These are phyloP conservation scores for Pyrenula massariospora DNA, from an alignment of 495 filamentous ascomycete species.

Conservation along the genomic window DNA sequence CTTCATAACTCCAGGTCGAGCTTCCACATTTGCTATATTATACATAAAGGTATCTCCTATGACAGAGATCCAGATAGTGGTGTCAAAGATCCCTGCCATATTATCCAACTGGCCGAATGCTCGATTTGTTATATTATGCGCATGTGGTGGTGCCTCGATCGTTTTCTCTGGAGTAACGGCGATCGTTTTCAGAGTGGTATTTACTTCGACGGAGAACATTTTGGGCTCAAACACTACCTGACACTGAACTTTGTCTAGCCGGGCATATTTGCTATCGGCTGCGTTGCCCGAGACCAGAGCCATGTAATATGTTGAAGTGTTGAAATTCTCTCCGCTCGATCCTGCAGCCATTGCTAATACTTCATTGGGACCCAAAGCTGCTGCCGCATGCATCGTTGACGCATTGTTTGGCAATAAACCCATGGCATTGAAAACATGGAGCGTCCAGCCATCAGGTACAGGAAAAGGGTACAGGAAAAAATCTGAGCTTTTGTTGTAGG, in stretches of 20 bases:
- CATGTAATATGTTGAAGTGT: not conserved
- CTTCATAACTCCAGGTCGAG: not conserved
- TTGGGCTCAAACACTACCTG: not conserved
- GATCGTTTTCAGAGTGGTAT: not conserved
- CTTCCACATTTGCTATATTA: not conserved
- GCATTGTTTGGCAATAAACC: not conserved
- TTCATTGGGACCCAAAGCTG: not conserved
- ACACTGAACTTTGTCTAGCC: not conserved
- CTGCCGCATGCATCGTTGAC: not conserved
- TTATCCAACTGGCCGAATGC: not conserved
- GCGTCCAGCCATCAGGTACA: not conserved
- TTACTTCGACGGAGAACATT: not conserved
- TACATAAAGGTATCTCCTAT: not conserved
- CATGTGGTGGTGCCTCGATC: not conserved
- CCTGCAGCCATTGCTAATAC: not conserved
- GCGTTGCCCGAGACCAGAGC: not conserved
- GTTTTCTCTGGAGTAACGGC: not conserved
- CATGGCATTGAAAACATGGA: not conserved
- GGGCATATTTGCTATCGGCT: not conserved
- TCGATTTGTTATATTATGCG: not conserved
- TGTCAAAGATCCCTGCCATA: not conserved
- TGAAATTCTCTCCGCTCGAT: not conserved
- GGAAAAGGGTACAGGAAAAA: not conserved
- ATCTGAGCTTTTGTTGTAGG: not conserved
- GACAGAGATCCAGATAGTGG: not conserved